Evolutionary conservation across 352 stramenopile species (phyloP), one percentile per base, ranked within the genome.

Genomic region (Pythium aquatile): DNA sequence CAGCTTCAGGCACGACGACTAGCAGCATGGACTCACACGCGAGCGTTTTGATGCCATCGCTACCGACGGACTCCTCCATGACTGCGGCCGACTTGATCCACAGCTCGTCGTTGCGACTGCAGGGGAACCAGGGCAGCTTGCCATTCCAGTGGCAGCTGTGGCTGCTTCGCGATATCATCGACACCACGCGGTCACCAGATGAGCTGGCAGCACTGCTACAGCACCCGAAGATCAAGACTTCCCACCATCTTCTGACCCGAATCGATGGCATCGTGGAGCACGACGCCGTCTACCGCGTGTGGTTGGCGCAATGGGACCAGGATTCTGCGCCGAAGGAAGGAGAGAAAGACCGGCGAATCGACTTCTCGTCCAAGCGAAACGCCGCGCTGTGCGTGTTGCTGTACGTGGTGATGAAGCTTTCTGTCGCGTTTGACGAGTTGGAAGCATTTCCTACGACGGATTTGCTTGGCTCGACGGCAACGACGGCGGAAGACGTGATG

Each of bases 211-310:
- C 52, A 4, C 48, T 84, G 35, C 47, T 88, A 16, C 59, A 81
- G 49, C 78, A 89, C 24, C 65, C 75, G 2, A 91, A 89, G 54
- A 83, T 70, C 47, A 78, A 77, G 55, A 17, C 84, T 4, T 70
- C 69, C 10, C 52, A 71, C 5, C 51, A 59, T 8, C 30, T 82
- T 16, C 30, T 61, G 1, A 49, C 14, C 0, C 63, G 66, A 7
- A 65, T 81, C 2, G 63, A 70, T 29, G 53, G 55, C 6, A 63
- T 69, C 24, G 51, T 69, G 35, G 55, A 61, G 3, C 9, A 20
- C 2, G 42, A 57, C 13, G 16, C 47, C 3, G 39, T 52, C 4
- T 61, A 57, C 51, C 35, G 55, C 14, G 30, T 33, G 29, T 65
- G 55, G 63, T 42, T 64, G 13, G 48, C 55, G 16, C 55, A 37